Base-by-base conservation (phyloP, 768 basidiomycete genomes). In the Tylopilus cervinicoccineus region DNA sequence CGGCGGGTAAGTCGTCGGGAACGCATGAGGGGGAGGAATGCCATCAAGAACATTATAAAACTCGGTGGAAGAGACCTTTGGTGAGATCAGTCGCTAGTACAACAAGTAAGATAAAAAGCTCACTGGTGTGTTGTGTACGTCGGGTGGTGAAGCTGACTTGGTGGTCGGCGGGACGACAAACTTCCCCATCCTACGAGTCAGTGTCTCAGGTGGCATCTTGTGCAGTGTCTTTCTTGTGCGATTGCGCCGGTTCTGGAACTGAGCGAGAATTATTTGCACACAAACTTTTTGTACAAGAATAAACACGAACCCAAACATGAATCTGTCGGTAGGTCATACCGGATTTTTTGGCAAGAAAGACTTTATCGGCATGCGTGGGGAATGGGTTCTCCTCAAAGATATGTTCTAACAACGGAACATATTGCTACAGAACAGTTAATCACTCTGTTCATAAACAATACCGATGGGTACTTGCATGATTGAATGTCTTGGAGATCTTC, bases 161-260 rank as follows among this genome's bases (percentile, higher is more conserved):
- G 16, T 31, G 33, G 16, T 48, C 53, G 1, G 62, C 13, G 39
- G 64, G 14, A 68, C 45, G 16, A 60, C 46, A 13, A 57, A 66
- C 17, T 44, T 53, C 2, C 57, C 45, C 67, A 70, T 70, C 14
- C 50, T 47, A 71, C 43, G 17, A 22, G 20, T 28, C 11, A 28
- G 11, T 28, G 6, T 28, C 5, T 28, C 27, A 39, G 8, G 7
- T 26, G 39, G 24, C 10, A 17, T 40, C 39, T 27, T 27, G 39
- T 27, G 39, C 24, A 27, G 6, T 10, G 26, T 14, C 8, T 19
- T 31, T 31, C 13, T 47, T 32, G 29, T 14, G 22, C 46, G 46
- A 47, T 47, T 47, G 13, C 39, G 23, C 1, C 47, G 33, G 3
- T 48, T 48, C 33, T 48, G 47, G n/a, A 48, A 48, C 47, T 31